phyloP scores from a whole-genome alignment of 2,329 filamentous ascomycete genomes.

The Ophiobolus disseminans region DNA sequence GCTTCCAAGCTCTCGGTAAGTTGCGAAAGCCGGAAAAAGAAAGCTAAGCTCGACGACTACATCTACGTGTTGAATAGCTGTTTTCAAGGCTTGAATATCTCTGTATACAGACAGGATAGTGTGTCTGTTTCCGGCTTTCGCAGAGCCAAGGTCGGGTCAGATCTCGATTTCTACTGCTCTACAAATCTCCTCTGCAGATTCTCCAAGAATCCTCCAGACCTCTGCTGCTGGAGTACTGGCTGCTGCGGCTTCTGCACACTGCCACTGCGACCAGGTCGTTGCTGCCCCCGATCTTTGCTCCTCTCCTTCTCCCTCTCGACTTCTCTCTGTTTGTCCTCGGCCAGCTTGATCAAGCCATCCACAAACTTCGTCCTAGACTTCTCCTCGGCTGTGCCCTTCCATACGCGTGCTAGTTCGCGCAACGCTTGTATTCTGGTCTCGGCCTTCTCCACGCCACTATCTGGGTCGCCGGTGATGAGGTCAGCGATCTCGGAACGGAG shows the following conservation, averaged over 20 bases:
- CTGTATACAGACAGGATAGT: too few relatives aligned
- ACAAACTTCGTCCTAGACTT: conserved; percentile 83
- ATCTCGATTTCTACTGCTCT: conserved; percentile 28
- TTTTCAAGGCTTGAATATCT: too few relatives aligned
- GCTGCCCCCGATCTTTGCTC: conserved; percentile 23
- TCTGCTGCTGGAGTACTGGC: conserved; percentile 27
- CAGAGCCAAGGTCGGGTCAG: neutral
- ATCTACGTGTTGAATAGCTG: too few relatives aligned
- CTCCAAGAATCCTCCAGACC: conserved; percentile 47
- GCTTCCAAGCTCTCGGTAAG: too few relatives aligned
- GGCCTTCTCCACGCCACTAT: conserved; percentile 75
- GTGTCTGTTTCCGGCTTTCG: too few relatives aligned
- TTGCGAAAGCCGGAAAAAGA: too few relatives aligned
- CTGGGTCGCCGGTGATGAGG: conserved; percentile 63
- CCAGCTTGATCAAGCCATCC: conserved; percentile 78
- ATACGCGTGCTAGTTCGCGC: conserved; percentile 77
- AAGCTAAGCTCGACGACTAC: too few relatives aligned
- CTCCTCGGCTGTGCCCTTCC: conserved; percentile 96
- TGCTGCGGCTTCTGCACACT: conserved; percentile 26
- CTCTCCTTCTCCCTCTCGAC: conserved; percentile 50
- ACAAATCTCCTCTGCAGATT: conserved; percentile 49
- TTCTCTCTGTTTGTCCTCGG: conserved; percentile 72
- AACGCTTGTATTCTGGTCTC: conserved; percentile 77
- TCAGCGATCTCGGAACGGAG: conserved; percentile 74
- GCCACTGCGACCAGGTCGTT: conserved; percentile 30